Evolutionary conservation across 2,329 filamentous ascomycete genomes (phyloP).

Genomic region (Zarea fungicola): DNA sequence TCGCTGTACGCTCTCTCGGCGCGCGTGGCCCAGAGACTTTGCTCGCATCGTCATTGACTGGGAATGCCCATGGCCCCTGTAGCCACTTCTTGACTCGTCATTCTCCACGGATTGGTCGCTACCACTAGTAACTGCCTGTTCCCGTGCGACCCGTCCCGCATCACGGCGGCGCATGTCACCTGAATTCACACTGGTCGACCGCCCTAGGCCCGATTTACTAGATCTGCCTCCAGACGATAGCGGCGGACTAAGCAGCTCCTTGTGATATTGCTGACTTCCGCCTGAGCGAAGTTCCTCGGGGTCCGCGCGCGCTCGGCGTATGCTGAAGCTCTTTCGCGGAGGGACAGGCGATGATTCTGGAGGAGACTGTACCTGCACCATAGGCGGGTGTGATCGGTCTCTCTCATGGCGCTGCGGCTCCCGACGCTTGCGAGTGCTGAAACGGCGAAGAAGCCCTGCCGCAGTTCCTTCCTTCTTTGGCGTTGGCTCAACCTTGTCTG

Average conservation of each 20-base stretch:
- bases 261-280: slow-evolving; percentile 66
- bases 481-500: slow-evolving; percentile 53
- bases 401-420: slow-evolving; percentile 59
- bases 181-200: slow-evolving; percentile 89
- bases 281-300: slow-evolving; percentile 50
- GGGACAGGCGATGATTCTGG: slow-evolving; percentile 54
- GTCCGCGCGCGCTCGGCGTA: slow-evolving; percentile 55
- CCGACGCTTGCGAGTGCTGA: slow-evolving; percentile 79
- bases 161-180: slow-evolving; percentile 68
- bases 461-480: slow-evolving; percentile 83
- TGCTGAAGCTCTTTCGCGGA: slow-evolving; percentile 84
- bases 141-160: slow-evolving; percentile 46
- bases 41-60: slow-evolving; percentile 65
- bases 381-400: slow-evolving; percentile 64
- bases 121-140: slow-evolving; percentile 69
- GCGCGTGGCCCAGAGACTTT: slow-evolving; percentile 83
- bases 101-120: slow-evolving; percentile 67
- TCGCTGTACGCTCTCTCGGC: slow-evolving; percentile 87
- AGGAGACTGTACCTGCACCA: slow-evolving; percentile 74
- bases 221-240: slow-evolving; percentile 56
- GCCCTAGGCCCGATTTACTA: slow-evolving; percentile 65
- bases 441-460: slow-evolving; percentile 75
- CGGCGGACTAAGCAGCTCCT: slow-evolving; percentile 73
- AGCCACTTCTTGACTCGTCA: slow-evolving; percentile 47
- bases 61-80: slow-evolving; percentile 46